A percentile compares a stretch with the other conserved stretches of the same genome.
These are phyloP conservation scores for Saturnispora quitensis DNA, from an alignment of 805 yeast genomes.

Conservation along the genomic window DNA sequence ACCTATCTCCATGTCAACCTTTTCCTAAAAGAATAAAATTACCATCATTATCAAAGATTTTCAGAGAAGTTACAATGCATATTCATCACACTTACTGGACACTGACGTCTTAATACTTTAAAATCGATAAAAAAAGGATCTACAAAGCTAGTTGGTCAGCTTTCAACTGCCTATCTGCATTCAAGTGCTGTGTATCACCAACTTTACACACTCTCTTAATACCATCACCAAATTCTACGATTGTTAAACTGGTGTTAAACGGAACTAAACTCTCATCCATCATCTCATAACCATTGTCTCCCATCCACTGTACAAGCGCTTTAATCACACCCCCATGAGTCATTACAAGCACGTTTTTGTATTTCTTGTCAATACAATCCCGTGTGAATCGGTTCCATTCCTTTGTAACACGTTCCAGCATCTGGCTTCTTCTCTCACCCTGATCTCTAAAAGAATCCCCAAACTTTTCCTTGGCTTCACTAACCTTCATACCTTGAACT, in stretches of 20 bases:
- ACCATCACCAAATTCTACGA: constrained; percentile 44
- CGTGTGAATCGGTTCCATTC: constrained; percentile 31
- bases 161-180: constrained; percentile 24
- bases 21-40: neutral
- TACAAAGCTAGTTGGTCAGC: constrained; percentile 5
- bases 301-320: constrained; percentile 43
- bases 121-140: no score
- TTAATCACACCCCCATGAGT: constrained; percentile 82
- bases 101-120: neutral
- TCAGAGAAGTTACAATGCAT: neutral
- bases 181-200: constrained; percentile 64
- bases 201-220: constrained; percentile 39
- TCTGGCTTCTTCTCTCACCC: constrained; percentile 49
- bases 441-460: constrained; percentile 52
- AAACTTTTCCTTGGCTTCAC: constrained; percentile 51
- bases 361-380: constrained; percentile 17
- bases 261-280: constrained; percentile 39
- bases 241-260: constrained; percentile 65
- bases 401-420: constrained; percentile 39
- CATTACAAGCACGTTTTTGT: constrained; percentile 49
- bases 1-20: neutral
- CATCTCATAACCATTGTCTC: constrained; percentile 30
- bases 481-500: constrained; percentile 64
- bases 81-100: neutral
- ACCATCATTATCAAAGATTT: neutral